Conservation (phyloP, 2,329 filamentous ascomycete genomes). For the Cladobotryum protrusum region DNA sequence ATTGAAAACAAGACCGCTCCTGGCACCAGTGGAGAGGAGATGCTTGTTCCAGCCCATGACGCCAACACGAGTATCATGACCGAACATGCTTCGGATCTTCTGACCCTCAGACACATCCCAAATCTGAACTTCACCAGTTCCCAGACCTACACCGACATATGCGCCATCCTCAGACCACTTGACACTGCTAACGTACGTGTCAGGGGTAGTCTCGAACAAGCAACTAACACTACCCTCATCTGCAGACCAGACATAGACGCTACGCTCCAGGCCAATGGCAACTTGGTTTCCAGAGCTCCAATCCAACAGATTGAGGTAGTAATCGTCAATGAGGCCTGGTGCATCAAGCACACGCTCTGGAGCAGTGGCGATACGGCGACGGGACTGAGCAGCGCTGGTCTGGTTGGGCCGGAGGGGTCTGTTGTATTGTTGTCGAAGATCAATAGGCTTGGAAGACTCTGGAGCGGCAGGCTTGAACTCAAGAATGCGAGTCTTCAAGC, state of each 20-base stretch:
- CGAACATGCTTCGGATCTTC: conserved; percentile 98
- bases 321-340: conserved; percentile 92
- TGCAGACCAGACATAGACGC: conserved; percentile 97
- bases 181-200: conserved; percentile 96
- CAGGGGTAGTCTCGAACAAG: conserved; percentile 77
- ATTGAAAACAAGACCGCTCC: conserved; percentile 94
- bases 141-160: conserved; percentile 91
- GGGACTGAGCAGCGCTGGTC: conserved; percentile 73
- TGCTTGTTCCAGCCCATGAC: conserved; percentile 99
- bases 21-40: conserved; percentile 87
- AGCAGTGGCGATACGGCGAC: conserved; percentile 86
- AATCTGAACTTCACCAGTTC: conserved; percentile 95
- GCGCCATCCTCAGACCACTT: conserved; percentile 98
- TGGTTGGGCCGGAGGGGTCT: conserved; percentile 77
- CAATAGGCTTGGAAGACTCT: conserved; percentile 96
- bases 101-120: conserved; percentile 95
- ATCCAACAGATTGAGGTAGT: conserved; percentile 97
- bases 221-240: conserved; percentile 86
- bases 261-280: conserved; percentile 92
- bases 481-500: conserved; percentile 88
- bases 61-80: conserved; percentile 91
- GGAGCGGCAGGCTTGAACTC: conserved; percentile 98
- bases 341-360: conserved; percentile 95
- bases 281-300: conserved; percentile 98
- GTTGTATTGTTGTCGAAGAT: conserved; percentile 97